phyloP scores from a whole-genome alignment of 2,329 filamentous ascomycete genomes.

The Arthrobotrys sphaeroides region DNA sequence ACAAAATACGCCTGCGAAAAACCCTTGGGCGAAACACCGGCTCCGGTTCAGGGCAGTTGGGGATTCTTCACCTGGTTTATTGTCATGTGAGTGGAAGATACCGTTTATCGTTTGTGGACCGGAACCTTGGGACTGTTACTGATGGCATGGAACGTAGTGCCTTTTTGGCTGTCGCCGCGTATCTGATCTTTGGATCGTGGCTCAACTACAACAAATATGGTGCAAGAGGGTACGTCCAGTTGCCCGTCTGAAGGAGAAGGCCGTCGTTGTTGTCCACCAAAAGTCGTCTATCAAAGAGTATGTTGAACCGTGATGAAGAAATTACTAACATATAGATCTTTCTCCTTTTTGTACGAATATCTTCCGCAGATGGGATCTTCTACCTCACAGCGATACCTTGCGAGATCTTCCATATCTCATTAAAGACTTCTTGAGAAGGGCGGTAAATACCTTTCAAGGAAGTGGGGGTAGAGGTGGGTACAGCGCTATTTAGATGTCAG shows the following conservation, averaged over 20 bases:
- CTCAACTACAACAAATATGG: conserved; percentile 98
- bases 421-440: conserved; percentile 83
- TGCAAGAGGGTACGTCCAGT: conserved; percentile 69
- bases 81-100: conserved; percentile 75
- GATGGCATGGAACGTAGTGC: conserved; percentile 65
- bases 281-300: conserved; percentile 44
- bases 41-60: conserved; percentile 71
- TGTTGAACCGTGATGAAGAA: conserved; percentile 29
- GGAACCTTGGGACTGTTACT: background rate
- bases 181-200: conserved; percentile 98
- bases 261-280: conserved; percentile 38
- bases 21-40: conserved; percentile 60
- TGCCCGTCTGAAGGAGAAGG: conserved; percentile 48
- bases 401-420: conserved; percentile 91
- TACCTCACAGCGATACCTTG: conserved; percentile 91
- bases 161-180: conserved; percentile 85
- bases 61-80: conserved; percentile 98
- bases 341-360: conserved; percentile 36
- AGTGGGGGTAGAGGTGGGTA: conserved; percentile 88
- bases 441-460: conserved; percentile 80
- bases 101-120: background rate
- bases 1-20: conserved; percentile 86
- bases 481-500: conserved; percentile 77
- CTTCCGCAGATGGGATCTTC: conserved; percentile 77
- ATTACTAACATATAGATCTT: conserved; percentile 54